Conservation (phyloP, 306 rosid genomes). For the Quercus robur region DNA sequence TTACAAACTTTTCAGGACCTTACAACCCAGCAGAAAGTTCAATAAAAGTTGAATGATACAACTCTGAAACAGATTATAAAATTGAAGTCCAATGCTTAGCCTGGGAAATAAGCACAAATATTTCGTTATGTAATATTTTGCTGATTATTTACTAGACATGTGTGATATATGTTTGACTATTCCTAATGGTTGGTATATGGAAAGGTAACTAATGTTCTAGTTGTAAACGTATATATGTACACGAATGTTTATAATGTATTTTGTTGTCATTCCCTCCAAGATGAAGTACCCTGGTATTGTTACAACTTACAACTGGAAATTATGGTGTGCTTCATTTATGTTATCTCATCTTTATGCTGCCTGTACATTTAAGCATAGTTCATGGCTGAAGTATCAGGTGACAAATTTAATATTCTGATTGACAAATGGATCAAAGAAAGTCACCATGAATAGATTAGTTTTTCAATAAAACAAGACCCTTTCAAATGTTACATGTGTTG, state of each 20-base stretch:
- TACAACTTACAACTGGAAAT: neutral
- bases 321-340: neutral
- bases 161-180: neutral
- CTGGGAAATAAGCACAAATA: neutral
- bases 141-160: neutral
- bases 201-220: conserved; percentile 16
- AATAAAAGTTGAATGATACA: neutral
- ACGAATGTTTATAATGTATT: too few relatives aligned
- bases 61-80: neutral
- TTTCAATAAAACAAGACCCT: neutral
- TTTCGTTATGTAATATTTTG: neutral
- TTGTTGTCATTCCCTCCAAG: neutral
- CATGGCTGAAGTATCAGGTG: neutral
- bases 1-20: neutral
- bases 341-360: conserved; percentile 1
- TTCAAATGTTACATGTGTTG: neutral
- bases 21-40: neutral
- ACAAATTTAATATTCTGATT: neutral
- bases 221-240: neutral
- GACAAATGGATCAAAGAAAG: neutral
- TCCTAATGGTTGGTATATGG: neutral
- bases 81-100: neutral
- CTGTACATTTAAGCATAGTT: neutral
- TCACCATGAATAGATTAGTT: conserved; percentile 3
- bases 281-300: neutral